Conservation (phyloP, 2,329 filamentous ascomycete genomes). For the Myriosclerotinia duriaeana region DNA sequence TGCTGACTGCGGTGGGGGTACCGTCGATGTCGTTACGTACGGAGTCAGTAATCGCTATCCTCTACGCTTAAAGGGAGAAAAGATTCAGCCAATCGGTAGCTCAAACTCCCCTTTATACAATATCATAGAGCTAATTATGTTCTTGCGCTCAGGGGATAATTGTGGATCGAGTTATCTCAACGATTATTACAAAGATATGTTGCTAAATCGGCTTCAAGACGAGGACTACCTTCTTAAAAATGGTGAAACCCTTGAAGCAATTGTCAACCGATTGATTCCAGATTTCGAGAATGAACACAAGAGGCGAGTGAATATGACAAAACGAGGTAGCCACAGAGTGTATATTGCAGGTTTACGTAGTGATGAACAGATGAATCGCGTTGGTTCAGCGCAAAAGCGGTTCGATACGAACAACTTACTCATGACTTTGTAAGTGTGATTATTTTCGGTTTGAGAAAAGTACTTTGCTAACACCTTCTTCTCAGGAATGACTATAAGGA, state of each 20-base stretch:
- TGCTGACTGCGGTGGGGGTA: conserved; percentile 37
- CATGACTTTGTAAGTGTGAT: conserved; percentile 23
- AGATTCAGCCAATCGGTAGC: conserved; percentile 14
- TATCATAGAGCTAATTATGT: too few relatives aligned
- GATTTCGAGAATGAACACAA: conserved; percentile 27
- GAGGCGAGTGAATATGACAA: conserved; percentile 12
- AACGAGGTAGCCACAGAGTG: conserved; percentile 8
- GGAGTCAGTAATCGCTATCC: conserved; percentile 34
- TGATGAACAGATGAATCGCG: conserved; percentile 21
- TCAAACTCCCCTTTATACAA: too few relatives aligned
- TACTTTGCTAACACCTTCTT: not conserved
- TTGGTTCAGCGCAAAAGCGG: conserved; percentile 22
- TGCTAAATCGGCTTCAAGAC: conserved; percentile 18
- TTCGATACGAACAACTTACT: conserved; percentile 26
- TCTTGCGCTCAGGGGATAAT: too few relatives aligned
- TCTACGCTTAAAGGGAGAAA: conserved; percentile 29
- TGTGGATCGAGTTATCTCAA: conserved; percentile 27
- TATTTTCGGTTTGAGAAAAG: not conserved
- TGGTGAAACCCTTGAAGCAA: conserved; percentile 20
- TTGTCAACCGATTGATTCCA: conserved; percentile 21
- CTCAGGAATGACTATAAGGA: conserved; percentile 28
- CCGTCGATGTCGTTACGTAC: conserved; percentile 38
- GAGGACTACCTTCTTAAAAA: conserved; percentile 25
- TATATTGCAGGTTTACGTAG: conserved; percentile 25
- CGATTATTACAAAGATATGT: conserved; percentile 19